These are phyloP conservation scores for Incumbomyces delicatus DNA, from an alignment of 2,329 filamentous ascomycete genomes.

Conservation along the genomic window DNA sequence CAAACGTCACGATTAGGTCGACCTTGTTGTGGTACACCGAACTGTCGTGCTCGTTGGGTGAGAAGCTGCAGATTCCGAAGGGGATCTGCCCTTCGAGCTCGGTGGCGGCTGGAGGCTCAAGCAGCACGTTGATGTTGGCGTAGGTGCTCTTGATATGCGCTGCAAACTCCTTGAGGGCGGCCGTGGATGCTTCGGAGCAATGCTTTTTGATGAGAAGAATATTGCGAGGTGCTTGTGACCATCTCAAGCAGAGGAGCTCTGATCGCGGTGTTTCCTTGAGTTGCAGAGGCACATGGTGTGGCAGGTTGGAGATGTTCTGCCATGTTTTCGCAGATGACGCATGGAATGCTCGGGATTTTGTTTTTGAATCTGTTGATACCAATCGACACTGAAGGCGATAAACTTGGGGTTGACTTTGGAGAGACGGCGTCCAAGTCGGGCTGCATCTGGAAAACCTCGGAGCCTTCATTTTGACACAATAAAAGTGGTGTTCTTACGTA, in stretches of 20 bases:
- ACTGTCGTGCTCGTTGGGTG: constrained; percentile 8
- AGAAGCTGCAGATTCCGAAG: constrained; percentile 4
- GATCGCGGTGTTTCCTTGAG: constrained; percentile 26
- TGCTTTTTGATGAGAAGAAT: constrained; percentile 61
- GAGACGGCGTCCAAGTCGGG: too few species aligned
- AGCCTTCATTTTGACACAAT: not conserved
- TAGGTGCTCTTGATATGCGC: constrained; percentile 73
- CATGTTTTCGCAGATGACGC: not conserved
- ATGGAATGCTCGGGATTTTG: not conserved
- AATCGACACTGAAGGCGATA: not conserved
- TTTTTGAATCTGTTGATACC: not conserved
- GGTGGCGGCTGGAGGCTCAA: constrained; percentile 66
- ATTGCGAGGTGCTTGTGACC: constrained; percentile 59
- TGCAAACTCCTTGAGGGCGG: constrained; percentile 49
- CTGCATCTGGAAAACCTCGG: not conserved
- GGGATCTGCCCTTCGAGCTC: constrained; percentile 48
- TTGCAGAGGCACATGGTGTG: constrained; percentile 1
- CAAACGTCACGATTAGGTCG: constrained; percentile 80
- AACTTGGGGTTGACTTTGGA: too few species aligned
- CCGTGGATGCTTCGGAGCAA: constrained; percentile 44
- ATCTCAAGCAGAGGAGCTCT: constrained; percentile 56
- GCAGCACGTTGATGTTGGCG: constrained; percentile 67
- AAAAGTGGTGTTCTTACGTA: not conserved
- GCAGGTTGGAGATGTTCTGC: constrained; percentile 3
- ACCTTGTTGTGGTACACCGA: constrained; percentile 59